phyloP scores from a whole-genome alignment of 2,329 filamentous ascomycete species.

The Colletotrichum agaves region DNA sequence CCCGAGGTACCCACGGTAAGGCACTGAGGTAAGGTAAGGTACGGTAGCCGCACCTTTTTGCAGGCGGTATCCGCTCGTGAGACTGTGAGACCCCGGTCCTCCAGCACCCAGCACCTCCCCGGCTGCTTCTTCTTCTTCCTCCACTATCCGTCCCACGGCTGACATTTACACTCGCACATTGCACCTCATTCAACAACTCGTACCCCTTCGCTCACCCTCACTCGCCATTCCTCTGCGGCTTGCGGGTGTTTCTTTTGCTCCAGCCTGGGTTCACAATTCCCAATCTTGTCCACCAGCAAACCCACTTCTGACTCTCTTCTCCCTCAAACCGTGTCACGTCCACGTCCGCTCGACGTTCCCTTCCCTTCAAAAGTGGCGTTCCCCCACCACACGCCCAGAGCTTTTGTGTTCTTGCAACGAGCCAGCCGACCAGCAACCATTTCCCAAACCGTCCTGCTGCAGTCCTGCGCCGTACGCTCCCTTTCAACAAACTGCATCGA shows the following conservation, averaged over 20 bases:
- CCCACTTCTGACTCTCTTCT: background rate
- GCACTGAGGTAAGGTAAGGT: no score
- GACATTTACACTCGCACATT: slow-evolving; percentile 26
- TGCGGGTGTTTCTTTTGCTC: slow-evolving; percentile 18
- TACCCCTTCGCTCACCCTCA: background rate
- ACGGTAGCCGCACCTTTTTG: no score
- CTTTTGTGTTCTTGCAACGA: slow-evolving; percentile 19
- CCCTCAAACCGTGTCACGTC: slow-evolving; percentile 13
- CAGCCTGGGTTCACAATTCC: background rate
- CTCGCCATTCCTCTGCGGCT: background rate
- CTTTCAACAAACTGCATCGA: slow-evolving; percentile 4
- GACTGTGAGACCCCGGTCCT: background rate
- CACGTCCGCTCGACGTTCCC: slow-evolving; percentile 11
- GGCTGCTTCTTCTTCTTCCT: slow-evolving; percentile 14
- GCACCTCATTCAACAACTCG: slow-evolving; percentile 3
- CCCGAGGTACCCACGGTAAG: no score
- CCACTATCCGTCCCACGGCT: slow-evolving; percentile 2
- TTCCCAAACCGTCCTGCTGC: slow-evolving; percentile 31
- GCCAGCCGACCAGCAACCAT: slow-evolving; percentile 27
- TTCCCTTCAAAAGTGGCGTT: slow-evolving; percentile 36
- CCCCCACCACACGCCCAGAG: slow-evolving; percentile 32
- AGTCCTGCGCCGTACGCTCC: slow-evolving; percentile 25
- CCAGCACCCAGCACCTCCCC: slow-evolving; percentile 19
- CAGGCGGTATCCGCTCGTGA: background rate
- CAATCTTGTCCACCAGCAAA: slow-evolving; percentile 1